phyloP scores from a whole-genome alignment of 148 eudicot genomes.

The Fagopyrum homotropicum region DNA sequence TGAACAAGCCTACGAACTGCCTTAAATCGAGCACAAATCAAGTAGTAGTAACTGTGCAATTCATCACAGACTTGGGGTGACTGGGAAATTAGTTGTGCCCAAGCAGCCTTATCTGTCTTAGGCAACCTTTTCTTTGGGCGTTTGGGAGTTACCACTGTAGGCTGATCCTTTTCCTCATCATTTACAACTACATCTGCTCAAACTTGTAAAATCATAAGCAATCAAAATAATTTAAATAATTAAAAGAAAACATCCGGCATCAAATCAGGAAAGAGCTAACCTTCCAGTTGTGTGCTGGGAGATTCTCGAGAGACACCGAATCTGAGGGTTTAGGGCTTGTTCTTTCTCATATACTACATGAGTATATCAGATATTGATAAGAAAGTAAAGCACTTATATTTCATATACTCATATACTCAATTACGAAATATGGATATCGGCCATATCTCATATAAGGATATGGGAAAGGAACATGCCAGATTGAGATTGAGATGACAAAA shows the following conservation, averaged over 20 bases:
- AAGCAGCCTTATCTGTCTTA: constrained; percentile 40
- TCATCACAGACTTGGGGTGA: constrained; percentile 50
- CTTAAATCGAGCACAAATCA: not conserved
- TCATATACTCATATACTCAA: too few species aligned
- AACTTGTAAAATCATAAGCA: constrained; percentile 5
- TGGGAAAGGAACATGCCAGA: too few species aligned
- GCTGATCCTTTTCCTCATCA: constrained; percentile 39
- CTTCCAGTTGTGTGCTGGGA: constrained; percentile 30
- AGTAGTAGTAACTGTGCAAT: not conserved
- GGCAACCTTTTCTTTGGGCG: constrained; percentile 42
- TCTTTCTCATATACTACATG: too few species aligned
- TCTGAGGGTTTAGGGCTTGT: constrained; percentile 31
- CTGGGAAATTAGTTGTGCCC: constrained; percentile 93
- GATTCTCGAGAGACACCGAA: constrained; percentile 33
- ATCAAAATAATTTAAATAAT: not conserved
- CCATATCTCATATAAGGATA: constrained; percentile 11
- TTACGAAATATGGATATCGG: too few species aligned
- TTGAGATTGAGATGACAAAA: not conserved
- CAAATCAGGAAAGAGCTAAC: constrained; percentile 20
- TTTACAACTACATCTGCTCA: constrained; percentile 31
- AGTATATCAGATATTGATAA: too few species aligned
- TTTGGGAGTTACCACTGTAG: constrained; percentile 22
- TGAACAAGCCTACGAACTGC: not conserved
- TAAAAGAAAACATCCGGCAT: not conserved
- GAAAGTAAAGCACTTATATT: too few species aligned